phyloP scores from a whole-genome alignment of 345 rosid genomes.

The Firmiana major region DNA sequence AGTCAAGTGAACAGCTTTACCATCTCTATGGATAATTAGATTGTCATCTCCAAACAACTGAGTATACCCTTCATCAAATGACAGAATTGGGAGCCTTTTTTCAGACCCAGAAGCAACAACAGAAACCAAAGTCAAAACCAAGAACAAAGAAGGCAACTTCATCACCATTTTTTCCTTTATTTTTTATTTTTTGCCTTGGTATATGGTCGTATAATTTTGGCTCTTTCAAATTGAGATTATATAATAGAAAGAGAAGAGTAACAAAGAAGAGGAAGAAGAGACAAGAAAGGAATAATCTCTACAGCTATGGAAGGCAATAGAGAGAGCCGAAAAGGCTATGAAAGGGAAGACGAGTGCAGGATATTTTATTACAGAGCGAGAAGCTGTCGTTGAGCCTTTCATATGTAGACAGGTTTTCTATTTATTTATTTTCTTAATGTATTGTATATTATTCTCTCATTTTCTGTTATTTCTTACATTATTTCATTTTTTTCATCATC shows the following conservation, averaged over 20 bases:
- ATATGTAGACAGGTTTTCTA: not conserved
- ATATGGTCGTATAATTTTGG: not conserved
- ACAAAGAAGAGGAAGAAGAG: not conserved
- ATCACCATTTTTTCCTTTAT: conserved; percentile 28
- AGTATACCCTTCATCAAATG: conserved; percentile 87
- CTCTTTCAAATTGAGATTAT: not conserved
- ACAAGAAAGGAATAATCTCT: conserved; percentile 4
- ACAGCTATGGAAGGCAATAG: conserved; percentile 14
- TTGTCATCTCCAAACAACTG: conserved; percentile 90
- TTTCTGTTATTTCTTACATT: not conserved
- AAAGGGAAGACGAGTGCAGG: conserved; percentile 13
- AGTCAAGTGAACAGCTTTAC: conserved; percentile 72
- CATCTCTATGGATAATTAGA: conserved; percentile 66
- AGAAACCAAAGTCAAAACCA: conserved; percentile 34
- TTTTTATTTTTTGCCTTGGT: not conserved
- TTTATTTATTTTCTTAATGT: not conserved
- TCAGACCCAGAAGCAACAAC: conserved; percentile 58
- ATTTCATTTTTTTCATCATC: not conserved
- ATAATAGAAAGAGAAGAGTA: not conserved
- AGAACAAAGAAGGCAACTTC: conserved; percentile 22
- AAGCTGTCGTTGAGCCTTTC: conserved; percentile 42
- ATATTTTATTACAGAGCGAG: conserved; percentile 29
- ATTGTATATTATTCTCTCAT: not conserved
- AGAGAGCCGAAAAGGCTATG: conserved; percentile 16
- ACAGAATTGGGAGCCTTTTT: conserved; percentile 41